Base-by-base conservation (phyloP, 352 stramenopile genomes). In the Phytophthora pseudosyringae region DNA sequence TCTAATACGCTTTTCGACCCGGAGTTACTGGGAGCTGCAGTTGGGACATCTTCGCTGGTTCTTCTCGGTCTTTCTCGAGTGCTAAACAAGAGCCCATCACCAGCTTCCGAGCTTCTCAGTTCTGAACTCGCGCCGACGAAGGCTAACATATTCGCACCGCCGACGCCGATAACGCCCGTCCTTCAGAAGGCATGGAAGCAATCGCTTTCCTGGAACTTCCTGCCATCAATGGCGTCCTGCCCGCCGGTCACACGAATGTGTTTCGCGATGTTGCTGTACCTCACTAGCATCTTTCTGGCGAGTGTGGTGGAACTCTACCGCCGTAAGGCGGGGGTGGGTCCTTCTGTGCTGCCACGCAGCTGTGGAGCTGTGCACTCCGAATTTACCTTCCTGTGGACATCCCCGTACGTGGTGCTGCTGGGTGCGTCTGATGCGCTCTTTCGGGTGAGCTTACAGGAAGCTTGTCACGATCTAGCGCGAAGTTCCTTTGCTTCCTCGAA, bases 251-350 rank as follows among this genome's bases (percentile, higher is more conserved):
- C 59, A 10, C 71, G 83, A 9, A 83, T 89, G 51, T 83, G 70
- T 7, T 64, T 89, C 40, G 78, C 73, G 0, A 78, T 83, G 47
- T 67, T 86, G 29, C 59, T 89, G 13, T 89, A 82, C 25, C 71
- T 92, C 15, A n/a, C 86, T 16, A 70, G 76, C 7, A 54, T 93
- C 28, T 95, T 95, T 57, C 50, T 93, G 32, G 80, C 83, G 9
- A 90, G 86, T 51, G 73, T 95, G 36, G 74, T 91, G 12, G 84
- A 93, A 67, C 72, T 95, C 0, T 95, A 95, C 44, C 83, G 86
- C 2, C 83, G 86, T 16, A 81, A 78, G 32, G 51, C 68, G 28
- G 51, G 18, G 12, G 52, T 75, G 1, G 50, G 57, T 13, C 43
- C 60, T n/a, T 54, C 55, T 5, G 32, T 52, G 29, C 33, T 69